Conservation (phyloP, 805 yeast genomes). For the Lipomyces yamadae region DNA sequence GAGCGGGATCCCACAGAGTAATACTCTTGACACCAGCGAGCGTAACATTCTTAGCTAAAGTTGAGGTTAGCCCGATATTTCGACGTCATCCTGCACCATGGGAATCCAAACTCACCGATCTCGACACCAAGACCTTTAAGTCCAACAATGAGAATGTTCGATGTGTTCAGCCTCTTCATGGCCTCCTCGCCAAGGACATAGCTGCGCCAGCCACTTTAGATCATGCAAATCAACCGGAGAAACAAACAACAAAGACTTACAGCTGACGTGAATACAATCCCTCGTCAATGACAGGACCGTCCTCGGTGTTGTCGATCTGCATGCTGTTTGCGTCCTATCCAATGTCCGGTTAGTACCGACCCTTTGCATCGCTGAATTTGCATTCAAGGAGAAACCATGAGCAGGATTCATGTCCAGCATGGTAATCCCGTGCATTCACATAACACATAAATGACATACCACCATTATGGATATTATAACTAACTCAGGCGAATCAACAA, state of each 20-base stretch:
- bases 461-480: background rate
- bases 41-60: constrained; percentile 79
- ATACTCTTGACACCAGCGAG: constrained; percentile 96
- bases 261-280: constrained; percentile 94
- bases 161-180: constrained; percentile 93
- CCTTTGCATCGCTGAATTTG: background rate
- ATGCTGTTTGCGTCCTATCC: constrained; percentile 35
- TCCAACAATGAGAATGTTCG: constrained; percentile 91
- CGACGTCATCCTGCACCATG: background rate
- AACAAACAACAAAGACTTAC: constrained; percentile 33
- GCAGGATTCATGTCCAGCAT: background rate
- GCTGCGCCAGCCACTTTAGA: constrained; percentile 2
- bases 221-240: background rate
- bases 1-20: constrained; percentile 79
- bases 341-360: background rate
- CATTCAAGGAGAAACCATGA: background rate
- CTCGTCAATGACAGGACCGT: constrained; percentile 70
- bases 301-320: constrained; percentile 43
- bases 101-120: constrained; percentile 53
- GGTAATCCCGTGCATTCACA: background rate
- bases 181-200: constrained; percentile 98
- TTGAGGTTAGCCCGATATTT: background rate
- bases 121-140: constrained; percentile 92
- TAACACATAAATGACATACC: background rate
- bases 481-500: background rate